Evolutionary conservation across 306 rosid species (phyloP), one percentile per base, ranked within the genome.

Genomic region (Cucumis cinereus): DNA sequence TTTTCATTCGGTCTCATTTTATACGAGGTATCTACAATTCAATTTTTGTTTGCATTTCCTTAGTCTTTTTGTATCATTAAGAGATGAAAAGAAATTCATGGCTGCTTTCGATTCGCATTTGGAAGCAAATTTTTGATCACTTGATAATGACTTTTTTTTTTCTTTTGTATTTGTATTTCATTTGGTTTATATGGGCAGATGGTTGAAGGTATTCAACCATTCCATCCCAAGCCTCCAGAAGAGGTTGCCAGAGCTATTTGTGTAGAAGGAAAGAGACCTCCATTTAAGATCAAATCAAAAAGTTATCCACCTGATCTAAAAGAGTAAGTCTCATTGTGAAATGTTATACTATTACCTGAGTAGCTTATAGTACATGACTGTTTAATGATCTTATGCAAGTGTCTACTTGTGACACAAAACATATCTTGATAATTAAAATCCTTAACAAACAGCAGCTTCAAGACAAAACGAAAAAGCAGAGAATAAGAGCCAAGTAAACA

Each of bases 1-100:
- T 95, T 87, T 83, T 89, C 98, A 76, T 95, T 92, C 54, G 99
- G 98, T 77, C 96, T 95, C 68, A 77, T 95, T 81, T 47, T 95
- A 76, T 90, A 88, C 26, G 99, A 95, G 99, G 99, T 95, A 84
- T 63, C 75, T 41, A 52, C 74, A 28, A 30, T 72, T 17, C 0
- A 49, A 35, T 67, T 63, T 1, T 76, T 78, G 49, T 30, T 68
- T 40, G 7, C 1, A 17, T 45, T 24, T 20, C 14, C 12, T 67
- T 67, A 9, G 11, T 20, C 15, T 36, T 67, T 66, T 68, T 7
- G 4, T 24, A 43, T 47, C 40, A 22, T 23, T 69, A 14, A 45
- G 74, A 45, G 74, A 23, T 69, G n/a, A 41, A 24, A 70, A 68
- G 43, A 62, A 62, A 10, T 22, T 20, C n/a, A 13, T 41, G 53